Evolutionary conservation across 2,329 filamentous ascomycete species (phyloP).

Genomic region (Apiospora pterosperma): DNA sequence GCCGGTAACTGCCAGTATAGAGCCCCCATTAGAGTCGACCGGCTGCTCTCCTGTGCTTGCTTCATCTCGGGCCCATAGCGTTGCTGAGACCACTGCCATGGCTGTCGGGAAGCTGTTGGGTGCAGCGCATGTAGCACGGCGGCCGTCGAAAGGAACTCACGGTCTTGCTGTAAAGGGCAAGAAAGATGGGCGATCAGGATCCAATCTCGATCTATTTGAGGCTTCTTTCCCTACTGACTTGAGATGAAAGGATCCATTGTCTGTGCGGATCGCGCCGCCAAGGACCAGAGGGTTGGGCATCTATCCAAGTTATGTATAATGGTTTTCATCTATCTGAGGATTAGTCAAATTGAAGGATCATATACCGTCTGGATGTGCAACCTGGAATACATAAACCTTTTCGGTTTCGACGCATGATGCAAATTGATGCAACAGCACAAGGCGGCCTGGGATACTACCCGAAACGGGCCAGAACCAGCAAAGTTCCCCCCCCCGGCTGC

Average conservation of each 20-base stretch:
- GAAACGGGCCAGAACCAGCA: not conserved
- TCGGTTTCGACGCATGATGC: not conserved
- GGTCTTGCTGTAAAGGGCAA: not conserved
- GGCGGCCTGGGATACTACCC: not conserved
- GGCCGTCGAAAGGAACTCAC: not conserved
- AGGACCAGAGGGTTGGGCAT: not conserved
- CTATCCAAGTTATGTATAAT: not conserved
- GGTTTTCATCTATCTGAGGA: not conserved
- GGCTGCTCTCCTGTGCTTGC: no score
- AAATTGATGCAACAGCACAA: not conserved
- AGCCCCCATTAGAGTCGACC: not conserved
- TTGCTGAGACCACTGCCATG: not conserved
- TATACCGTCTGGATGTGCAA: no score
- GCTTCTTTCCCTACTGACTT: not conserved
- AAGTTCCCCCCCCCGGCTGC: accelerated
- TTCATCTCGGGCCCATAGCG: not conserved
- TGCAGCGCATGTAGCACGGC: not conserved
- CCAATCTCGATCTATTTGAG: not conserved
- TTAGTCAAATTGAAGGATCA: no score
- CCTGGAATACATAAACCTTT: no score
- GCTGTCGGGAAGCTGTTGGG: no score
- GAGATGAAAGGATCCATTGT: not conserved
- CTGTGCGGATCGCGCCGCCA: not conserved
- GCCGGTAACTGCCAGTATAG: not conserved
- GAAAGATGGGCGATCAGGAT: not conserved